Evolutionary conservation across 352 stramenopile genomes (phyloP), one percentile per base, ranked within the genome.

Genomic region (Phytophthora melonis): DNA sequence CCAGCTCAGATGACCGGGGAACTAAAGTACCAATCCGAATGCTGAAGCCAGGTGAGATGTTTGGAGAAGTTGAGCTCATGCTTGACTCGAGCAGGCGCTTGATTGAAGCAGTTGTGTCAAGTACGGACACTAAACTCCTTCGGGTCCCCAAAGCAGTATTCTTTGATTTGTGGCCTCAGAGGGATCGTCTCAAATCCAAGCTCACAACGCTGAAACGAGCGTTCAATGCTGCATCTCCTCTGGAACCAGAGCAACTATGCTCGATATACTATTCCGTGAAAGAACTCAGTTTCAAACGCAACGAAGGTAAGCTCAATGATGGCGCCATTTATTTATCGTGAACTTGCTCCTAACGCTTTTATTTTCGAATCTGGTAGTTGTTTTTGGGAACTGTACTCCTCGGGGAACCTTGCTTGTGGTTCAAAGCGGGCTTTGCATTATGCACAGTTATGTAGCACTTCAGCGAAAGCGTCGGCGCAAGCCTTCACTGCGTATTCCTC

Each of bases 21-120:
- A 54, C 74, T 3, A 78, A 73, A 56, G 55, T 88, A 6, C 65
- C 36, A 2, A 67, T 90, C 27, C 77, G 79, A 16, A 66, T 73
- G 0, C 47, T 87, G 27, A 58, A 67, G 43, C 27, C 57, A 11
- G 82, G 80, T 1, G 74, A 77, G n/a, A 68, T 81, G 3, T 88
- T 86, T 66, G 82, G 82, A 3, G 82, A 90, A 53, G 85, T 84
- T 18, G 82, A 90, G 52, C 55, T 83, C 5, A 34, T 87, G 13
- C 47, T 75, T 14, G 62, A 69, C 3, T 54, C 69, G 14, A 56
- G 25, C 5, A 80, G 64, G 30, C 78, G 79, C 0, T 52, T 81
- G 18, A 78, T 84, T 14, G 70, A 75, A 47, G 80, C 82, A 8
- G 30, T 75, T 19, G 73, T 77, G 0, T 62, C 53, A 3, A 60